phyloP scores from a whole-genome alignment of 495 filamentous ascomycete genomes.

The Xylaria grammica region DNA sequence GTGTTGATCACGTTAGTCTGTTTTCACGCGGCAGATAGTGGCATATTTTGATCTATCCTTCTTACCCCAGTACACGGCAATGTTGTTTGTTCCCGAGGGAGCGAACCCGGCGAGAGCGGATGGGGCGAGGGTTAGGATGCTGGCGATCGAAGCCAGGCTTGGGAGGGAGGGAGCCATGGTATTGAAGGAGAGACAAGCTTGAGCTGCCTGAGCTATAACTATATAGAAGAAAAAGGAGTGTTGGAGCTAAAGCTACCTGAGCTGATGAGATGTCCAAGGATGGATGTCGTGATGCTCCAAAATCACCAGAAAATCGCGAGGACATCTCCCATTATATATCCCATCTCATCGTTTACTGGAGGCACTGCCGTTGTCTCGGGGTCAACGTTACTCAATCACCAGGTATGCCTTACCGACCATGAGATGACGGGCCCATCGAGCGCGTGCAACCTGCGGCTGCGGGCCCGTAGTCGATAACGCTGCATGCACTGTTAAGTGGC shows the following conservation, averaged over 20 bases:
- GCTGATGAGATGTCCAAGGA: slow-evolving; percentile 10
- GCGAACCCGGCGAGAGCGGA: slow-evolving; percentile 54
- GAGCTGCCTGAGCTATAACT: slow-evolving; percentile 23
- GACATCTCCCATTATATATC: slow-evolving; percentile 19
- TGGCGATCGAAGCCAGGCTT: slow-evolving; percentile 34
- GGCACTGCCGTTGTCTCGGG: neutral
- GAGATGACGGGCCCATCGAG: slow-evolving; percentile 6
- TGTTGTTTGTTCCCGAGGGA: slow-evolving; percentile 55
- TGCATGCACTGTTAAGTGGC: neutral
- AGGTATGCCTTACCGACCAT: slow-evolving; percentile 18
- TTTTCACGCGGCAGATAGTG: slow-evolving; percentile 14
- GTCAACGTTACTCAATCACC: slow-evolving; percentile 19
- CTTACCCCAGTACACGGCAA: slow-evolving; percentile 70
- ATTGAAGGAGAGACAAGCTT: slow-evolving; percentile 16
- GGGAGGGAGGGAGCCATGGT: slow-evolving; percentile 33
- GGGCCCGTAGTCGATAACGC: slow-evolving; percentile 12
- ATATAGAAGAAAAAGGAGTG: slow-evolving; percentile 19
- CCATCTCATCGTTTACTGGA: neutral
- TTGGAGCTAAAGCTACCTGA: slow-evolving; percentile 20
- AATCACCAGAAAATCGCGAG: neutral
- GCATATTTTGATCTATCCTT: slow-evolving; percentile 3
- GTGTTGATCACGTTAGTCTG: slow-evolving; percentile 4
- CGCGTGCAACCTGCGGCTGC: slow-evolving; percentile 19
- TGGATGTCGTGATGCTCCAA: slow-evolving; percentile 12
- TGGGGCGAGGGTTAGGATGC: slow-evolving; percentile 30